These are phyloP conservation scores for Globisporangium paddicum DNA, from an alignment of 352 stramenopile genomes.

Conservation along the genomic window DNA sequence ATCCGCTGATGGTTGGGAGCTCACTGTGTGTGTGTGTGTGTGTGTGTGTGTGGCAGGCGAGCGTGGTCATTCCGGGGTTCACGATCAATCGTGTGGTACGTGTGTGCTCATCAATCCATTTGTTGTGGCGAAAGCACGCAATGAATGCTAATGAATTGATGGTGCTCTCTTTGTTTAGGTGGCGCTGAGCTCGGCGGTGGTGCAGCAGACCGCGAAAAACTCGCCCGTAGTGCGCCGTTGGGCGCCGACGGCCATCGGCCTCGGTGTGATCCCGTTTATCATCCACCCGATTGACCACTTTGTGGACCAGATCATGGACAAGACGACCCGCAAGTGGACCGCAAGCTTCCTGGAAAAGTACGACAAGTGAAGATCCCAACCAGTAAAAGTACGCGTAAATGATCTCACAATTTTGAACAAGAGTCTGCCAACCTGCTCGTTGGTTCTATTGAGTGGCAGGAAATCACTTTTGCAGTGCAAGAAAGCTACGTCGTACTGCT, in stretches of 20 bases:
- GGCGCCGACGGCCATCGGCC: constrained; percentile 67
- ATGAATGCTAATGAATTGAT: not conserved
- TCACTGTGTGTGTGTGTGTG: not conserved
- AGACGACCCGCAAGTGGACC: constrained; percentile 44
- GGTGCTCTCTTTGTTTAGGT: constrained; percentile 20
- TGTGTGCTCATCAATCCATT: not conserved
- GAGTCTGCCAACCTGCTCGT: not conserved
- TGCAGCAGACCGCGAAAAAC: constrained; percentile 32
- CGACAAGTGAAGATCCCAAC: constrained; percentile 12
- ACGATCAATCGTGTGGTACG: constrained; percentile 79
- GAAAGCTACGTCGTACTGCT: not conserved
- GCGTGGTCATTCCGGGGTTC: constrained; percentile 77
- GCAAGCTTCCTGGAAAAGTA: constrained; percentile 22
- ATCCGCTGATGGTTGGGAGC: not conserved
- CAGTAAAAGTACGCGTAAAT: no score
- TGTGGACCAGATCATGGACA: constrained; percentile 54
- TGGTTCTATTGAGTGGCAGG: no score
- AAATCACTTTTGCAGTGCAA: no score
- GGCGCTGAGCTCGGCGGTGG: constrained; percentile 28
- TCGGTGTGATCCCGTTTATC: constrained; percentile 84
- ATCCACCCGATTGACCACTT: constrained; percentile 83
- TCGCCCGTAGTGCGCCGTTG: constrained; percentile 46
- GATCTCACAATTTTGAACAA: constrained; percentile 1
- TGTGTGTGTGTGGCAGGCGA: constrained; percentile 32
- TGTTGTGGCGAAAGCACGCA: no score